Evolutionary conservation across 2,329 filamentous ascomycete genomes (phyloP).

Genomic region (Epichloe gansuensis): DNA sequence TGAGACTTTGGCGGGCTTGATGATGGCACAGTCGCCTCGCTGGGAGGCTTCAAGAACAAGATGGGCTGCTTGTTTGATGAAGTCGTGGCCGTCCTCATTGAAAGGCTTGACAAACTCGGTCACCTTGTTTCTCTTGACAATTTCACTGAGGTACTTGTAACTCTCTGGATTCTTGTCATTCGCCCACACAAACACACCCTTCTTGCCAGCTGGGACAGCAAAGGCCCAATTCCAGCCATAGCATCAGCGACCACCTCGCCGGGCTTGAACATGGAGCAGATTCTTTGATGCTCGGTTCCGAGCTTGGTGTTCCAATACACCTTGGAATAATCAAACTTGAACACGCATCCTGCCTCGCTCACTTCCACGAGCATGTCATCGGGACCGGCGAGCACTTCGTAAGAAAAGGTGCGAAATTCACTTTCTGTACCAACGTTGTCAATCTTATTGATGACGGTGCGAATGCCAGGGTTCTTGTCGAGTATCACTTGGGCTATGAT

Average conservation of each 20-base stretch:
- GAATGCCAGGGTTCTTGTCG: slow-evolving; percentile 75
- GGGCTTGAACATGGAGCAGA: slow-evolving; percentile 63
- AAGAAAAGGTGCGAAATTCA: slow-evolving; percentile 82
- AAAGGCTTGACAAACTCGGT: slow-evolving; percentile 61
- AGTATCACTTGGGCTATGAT: slow-evolving; percentile 75
- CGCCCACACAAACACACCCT: slow-evolving; percentile 84
- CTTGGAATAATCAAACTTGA: slow-evolving; percentile 85
- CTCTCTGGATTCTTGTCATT: slow-evolving; percentile 96
- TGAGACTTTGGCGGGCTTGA: slow-evolving; percentile 29
- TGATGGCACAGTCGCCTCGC: slow-evolving; percentile 40
- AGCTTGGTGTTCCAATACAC: slow-evolving; percentile 98
- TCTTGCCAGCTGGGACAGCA: slow-evolving; percentile 81
- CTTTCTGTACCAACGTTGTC: slow-evolving; percentile 78
- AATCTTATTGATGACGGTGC: slow-evolving; percentile 91
- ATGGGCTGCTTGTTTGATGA: slow-evolving; percentile 62
- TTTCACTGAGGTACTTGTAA: slow-evolving; percentile 57
- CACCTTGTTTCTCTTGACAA: slow-evolving; percentile 67
- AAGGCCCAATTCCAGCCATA: slow-evolving; percentile 95
- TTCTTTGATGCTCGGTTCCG: slow-evolving; percentile 74
- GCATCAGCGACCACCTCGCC: slow-evolving; percentile 91
- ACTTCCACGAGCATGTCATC: slow-evolving; percentile 76
- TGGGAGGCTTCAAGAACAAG: slow-evolving; percentile 39
- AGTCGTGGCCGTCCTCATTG: slow-evolving; percentile 70
- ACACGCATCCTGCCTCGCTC: slow-evolving; percentile 72
- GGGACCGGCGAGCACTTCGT: slow-evolving; percentile 76